Percentiles rank a stretch among this genome's conserved stretches.
These are phyloP conservation scores for Venturia oleaginea DNA, from an alignment of 2,329 filamentous ascomycete genomes.

Conservation along the genomic window DNA sequence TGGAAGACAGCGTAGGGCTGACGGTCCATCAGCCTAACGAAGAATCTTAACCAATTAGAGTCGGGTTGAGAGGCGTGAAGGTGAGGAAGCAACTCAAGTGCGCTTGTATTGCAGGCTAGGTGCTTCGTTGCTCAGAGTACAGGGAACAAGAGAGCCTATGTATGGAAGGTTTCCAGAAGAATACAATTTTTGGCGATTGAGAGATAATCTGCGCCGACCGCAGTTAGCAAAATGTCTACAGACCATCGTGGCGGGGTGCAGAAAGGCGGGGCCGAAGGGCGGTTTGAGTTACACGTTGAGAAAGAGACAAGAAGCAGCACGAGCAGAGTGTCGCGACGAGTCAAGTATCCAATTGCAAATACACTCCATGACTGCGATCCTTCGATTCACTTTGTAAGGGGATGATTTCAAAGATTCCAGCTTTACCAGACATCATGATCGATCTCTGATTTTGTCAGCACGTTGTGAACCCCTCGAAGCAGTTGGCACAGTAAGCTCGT, in stretches of 20 bases:
- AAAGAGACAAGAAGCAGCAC: neutral
- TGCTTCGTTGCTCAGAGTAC: neutral
- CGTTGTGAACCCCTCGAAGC: neutral
- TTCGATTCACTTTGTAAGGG: neutral
- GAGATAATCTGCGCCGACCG: neutral
- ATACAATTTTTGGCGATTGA: neutral
- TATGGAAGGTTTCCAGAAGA: slow-evolving; percentile 6
- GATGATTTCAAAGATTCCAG: neutral
- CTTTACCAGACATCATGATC: no score
- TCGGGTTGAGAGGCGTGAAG: neutral
- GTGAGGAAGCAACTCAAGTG: neutral
- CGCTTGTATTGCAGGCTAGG: neutral
- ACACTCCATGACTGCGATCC: neutral
- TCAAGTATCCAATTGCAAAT: neutral
- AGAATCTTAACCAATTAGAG: neutral
- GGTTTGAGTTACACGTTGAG: neutral
- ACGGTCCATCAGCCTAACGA: neutral
- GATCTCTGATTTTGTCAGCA: neutral
- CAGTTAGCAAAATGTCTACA: neutral
- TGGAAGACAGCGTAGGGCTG: neutral
- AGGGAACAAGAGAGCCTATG: neutral
- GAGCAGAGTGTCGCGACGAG: neutral
- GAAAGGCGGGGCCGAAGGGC: neutral
- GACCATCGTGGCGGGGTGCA: slow-evolving; percentile 1
- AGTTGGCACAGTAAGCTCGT: neutral